Conservation (phyloP, 1,284 basidiomycete species). For the Moesziomyces globuligerus region DNA sequence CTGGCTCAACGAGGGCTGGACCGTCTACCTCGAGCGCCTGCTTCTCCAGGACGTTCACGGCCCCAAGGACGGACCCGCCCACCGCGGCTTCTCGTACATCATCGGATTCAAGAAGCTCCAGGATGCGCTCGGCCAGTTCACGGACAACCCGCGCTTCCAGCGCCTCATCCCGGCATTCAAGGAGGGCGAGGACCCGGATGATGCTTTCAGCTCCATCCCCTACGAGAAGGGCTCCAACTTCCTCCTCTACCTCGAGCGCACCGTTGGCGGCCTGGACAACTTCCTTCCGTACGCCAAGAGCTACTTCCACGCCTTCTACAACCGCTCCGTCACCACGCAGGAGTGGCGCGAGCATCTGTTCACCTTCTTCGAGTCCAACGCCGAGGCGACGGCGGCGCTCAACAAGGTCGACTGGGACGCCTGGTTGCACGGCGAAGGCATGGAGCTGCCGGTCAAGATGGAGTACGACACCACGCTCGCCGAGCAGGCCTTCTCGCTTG, state of each 20-base stretch:
- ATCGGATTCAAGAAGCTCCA: constrained; percentile 80
- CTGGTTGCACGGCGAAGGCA: constrained; percentile 87
- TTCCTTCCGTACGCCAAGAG: constrained; percentile 73
- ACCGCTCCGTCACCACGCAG: constrained; percentile 84
- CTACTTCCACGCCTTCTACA: constrained; percentile 74
- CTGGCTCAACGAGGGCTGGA: constrained; percentile 76
- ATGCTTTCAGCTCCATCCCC: constrained; percentile 72
- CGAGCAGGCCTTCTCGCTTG: constrained; percentile 74
- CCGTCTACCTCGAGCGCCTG: constrained; percentile 90
- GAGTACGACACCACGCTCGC: constrained; percentile 86
- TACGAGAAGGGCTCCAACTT: constrained; percentile 83
- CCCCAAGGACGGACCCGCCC: constrained; percentile 72
- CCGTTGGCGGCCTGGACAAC: constrained; percentile 83
- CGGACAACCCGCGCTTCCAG: constrained; percentile 77
- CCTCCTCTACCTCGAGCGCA: constrained; percentile 75
- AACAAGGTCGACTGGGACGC: constrained; percentile 76
- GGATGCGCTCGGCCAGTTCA: constrained; percentile 75
- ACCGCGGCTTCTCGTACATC: constrained; percentile 82
- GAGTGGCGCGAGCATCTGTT: constrained; percentile 88
- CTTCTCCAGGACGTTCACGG: constrained; percentile 78
- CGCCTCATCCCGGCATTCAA: constrained; percentile 85
- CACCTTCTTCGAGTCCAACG: constrained; percentile 75
- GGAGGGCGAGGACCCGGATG: constrained; percentile 76
- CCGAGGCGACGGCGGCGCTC: constrained; percentile 71
- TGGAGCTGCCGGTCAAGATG: constrained; percentile 79